These are phyloP conservation scores for Dalbergia cultrata DNA, from an alignment of 306 rosid species.

Conservation along the genomic window DNA sequence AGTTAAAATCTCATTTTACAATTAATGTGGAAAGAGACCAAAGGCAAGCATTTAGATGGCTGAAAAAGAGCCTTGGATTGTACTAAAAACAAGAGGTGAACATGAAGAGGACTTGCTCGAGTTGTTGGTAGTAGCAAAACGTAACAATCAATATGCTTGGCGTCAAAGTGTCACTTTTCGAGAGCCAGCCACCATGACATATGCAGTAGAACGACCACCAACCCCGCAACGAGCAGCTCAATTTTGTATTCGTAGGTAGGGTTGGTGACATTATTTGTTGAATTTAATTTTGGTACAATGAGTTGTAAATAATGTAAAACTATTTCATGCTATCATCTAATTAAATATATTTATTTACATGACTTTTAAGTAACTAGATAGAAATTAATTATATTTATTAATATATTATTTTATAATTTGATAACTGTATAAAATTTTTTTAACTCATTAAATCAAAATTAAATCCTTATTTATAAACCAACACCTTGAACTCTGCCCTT, in stretches of 20 bases:
- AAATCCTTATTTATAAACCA: not conserved
- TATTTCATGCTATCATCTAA: no score
- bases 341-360: no score
- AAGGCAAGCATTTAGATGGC: not conserved
- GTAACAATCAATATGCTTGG: slow-evolving; percentile 48
- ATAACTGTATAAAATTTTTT: no score
- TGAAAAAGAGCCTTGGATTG: slow-evolving; percentile 3
- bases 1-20: not conserved
- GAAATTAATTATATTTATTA: no score
- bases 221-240: not conserved
- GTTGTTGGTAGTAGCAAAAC: slow-evolving; percentile 47
- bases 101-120: slow-evolving; percentile 11
- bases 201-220: slow-evolving; percentile 38
- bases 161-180: not conserved
- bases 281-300: no score
- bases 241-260: slow-evolving; percentile 32
- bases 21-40: slow-evolving; percentile 12
- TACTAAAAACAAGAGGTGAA: not conserved
- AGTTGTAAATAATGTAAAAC: no score
- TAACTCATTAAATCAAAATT: no score
- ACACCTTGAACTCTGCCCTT: slow-evolving; percentile 20
- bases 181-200: slow-evolving; percentile 19
- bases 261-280: slow-evolving; percentile 40
- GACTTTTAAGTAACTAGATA: no score
- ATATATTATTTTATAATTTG: no score